Evolutionary conservation across 495 filamentous ascomycete genomes (phyloP), one percentile per base, ranked within the genome.

Genomic region (Lindgomyces ingoldianus): DNA sequence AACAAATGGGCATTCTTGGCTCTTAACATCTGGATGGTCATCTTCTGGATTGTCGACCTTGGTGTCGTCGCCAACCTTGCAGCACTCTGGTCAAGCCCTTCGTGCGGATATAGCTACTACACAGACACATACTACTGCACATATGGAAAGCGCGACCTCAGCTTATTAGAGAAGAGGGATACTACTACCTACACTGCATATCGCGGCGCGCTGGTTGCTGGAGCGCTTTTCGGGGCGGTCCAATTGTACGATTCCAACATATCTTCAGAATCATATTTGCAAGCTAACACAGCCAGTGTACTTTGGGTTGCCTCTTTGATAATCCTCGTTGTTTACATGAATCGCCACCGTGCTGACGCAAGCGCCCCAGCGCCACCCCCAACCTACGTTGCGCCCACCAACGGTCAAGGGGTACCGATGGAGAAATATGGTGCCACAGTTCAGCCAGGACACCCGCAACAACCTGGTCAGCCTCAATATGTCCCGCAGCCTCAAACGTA

Each of bases 31-130:
- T 58, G 18, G 44, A 69, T 69, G 66, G 16, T 69, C 27, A 55
- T 69, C 30, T 69, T 69, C 30, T 69, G 66, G 66, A 51, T 69
- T 24, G 48, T 69, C 3, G 55, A 69, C 18, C 56, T 69, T 11
- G 60, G 60, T 18, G 61, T 69, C 25, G 61, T 65, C 30, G 66
- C 66, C 2, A 69, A 61, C 36, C 61, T 69, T 14, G 66, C 66
- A 0, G 8, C 26, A 18, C 11, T 65, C 18, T 69, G 60, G 60
- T 19, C 49, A 3, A 22, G 1, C 0, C 41, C 48, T 29, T 25
- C 25, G 18, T 44, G 30, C 53, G 21, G 3, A 8, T 55, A 51
- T 27, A 11, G 6, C 42, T 55, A 50, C 21, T 58, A 59, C 44
- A 57, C 12, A 27, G 18, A 26, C 22, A 57, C 57, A 45, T 57